A percentile compares a stretch with the other conserved stretches of the same genome.
Conservation (phyloP, 1,139 yeast genomes). For the Pneumocystis carinii region DNA sequence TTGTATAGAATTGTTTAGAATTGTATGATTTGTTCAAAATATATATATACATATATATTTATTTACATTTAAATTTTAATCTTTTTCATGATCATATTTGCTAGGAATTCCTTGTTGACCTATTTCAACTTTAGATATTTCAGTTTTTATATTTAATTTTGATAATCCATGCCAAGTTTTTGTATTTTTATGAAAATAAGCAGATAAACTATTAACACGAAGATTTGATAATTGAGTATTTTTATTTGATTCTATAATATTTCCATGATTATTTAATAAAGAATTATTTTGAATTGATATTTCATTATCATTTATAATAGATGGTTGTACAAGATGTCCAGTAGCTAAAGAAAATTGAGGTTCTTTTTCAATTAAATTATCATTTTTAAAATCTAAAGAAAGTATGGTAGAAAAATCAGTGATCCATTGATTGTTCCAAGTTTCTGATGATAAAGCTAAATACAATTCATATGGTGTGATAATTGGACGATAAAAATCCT, state of each 20-base stretch:
- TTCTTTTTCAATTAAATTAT: constrained; percentile 19
- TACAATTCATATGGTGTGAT: constrained; percentile 85
- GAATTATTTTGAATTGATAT: background rate
- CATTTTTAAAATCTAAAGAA: background rate
- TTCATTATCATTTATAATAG: background rate
- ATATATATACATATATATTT: no score
- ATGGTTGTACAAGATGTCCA: constrained; percentile 29
- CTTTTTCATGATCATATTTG: background rate
- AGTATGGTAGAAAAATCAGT: constrained; percentile 54
- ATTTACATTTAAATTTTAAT: no score
- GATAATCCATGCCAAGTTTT: background rate
- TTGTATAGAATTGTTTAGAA: no score
- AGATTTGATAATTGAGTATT: background rate
- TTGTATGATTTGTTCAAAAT: no score
- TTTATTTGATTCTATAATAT: background rate
- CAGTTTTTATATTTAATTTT: background rate
- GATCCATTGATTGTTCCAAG: constrained; percentile 84
- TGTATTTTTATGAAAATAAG: background rate
- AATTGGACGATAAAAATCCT: constrained; percentile 75
- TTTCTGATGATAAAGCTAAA: constrained; percentile 42
- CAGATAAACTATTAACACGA: background rate
- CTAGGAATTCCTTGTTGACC: background rate
- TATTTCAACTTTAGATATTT: background rate
- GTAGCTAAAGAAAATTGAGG: constrained; percentile 83
- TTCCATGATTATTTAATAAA: background rate